Base-by-base conservation (phyloP, 345 rosid genomes). In the Linum lewisii region DNA sequence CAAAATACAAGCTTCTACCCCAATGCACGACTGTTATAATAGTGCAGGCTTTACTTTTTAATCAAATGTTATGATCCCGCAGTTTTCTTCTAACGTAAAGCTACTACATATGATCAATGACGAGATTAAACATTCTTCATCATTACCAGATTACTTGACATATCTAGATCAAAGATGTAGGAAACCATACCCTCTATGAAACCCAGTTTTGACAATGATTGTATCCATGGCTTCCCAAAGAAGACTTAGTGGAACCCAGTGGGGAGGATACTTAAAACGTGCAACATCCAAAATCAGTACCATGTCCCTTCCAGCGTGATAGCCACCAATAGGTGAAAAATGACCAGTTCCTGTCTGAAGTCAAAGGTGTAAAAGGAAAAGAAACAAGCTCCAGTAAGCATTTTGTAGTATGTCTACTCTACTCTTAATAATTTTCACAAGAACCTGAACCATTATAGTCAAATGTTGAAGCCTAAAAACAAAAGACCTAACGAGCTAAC, bases 211-310 rank as follows among this genome's bases (percentile, higher is more conserved):
- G 66, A 51, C 79, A 70, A 84, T 95, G 68, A 78, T 60, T 8
- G 60, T 83, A 62, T 84, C 69, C 98, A 92, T 86, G 56, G 96
- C 95, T 66, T 88, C 87, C 98, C 98, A 92, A 58, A 92, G 98
- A 73, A 92, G 93, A 22, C 57, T 66, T 65, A 92, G 73, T 42
- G 98, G 98, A 75, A 92, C 87, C 98, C 98, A 92, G 21, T 86
- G 98, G 32, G 98, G 96, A 69, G 98, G 96, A 83, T 88, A 92
- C 81, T 92, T 88, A 68, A 86, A 92, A 59, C 96, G 93, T 47
- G 98, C 98, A 52, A 88, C 98, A 73, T 92, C 98, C 74, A 92
- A 75, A 78, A 92, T 86, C 72, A 92, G 73, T 63, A 91, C 93
- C 98, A 92, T 88, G 76, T 92, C 98, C 67, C 74, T 82, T 66